phyloP scores from a whole-genome alignment of 2,329 filamentous ascomycete species.

The Chrysosporium queenslandicum region DNA sequence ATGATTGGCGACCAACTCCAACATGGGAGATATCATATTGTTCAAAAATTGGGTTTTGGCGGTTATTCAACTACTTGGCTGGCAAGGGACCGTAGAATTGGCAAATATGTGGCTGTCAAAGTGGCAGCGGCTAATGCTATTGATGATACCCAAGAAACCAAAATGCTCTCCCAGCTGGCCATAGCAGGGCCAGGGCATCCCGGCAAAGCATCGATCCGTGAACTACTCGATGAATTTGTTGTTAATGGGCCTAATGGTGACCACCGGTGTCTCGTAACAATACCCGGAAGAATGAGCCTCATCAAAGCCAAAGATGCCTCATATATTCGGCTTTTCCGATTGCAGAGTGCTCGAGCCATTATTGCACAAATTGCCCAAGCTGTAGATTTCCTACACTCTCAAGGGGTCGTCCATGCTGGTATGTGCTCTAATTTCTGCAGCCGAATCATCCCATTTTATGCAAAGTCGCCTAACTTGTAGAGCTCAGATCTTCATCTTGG shows the following conservation, averaged over 20 bases:
- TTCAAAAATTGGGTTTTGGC: slow-evolving; percentile 13
- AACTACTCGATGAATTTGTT: slow-evolving; percentile 23
- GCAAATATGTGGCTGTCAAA: slow-evolving; percentile 7
- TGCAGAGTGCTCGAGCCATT: not conserved
- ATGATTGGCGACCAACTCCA: slow-evolving; percentile 17
- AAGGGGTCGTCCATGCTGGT: no score
- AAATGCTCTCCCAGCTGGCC: not conserved
- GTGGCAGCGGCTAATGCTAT: not conserved
- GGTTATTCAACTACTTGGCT: slow-evolving; percentile 10
- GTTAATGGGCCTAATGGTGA: slow-evolving; percentile 19
- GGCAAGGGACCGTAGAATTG: not conserved
- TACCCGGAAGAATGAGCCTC: slow-evolving; percentile 19
- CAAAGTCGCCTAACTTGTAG: slow-evolving; percentile 20
- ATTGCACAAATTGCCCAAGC: not conserved
- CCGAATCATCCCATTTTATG: slow-evolving; percentile 20
- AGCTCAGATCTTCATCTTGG: slow-evolving; percentile 22
- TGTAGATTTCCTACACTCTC: no score
- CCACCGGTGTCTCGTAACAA: slow-evolving; percentile 20
- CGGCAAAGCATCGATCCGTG: slow-evolving; percentile 16
- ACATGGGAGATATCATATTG: slow-evolving; percentile 14
- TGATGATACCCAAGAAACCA: not conserved
- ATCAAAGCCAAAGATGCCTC: slow-evolving; percentile 21
- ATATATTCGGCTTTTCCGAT: slow-evolving; percentile 16
- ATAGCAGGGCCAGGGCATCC: not conserved
- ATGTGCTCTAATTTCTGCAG: not conserved